Percentiles rank a stretch among this genome's conserved stretches.
phyloP scores from a whole-genome alignment of 176 grass and related monocot species.

The Puccinellia tenuiflora region DNA sequence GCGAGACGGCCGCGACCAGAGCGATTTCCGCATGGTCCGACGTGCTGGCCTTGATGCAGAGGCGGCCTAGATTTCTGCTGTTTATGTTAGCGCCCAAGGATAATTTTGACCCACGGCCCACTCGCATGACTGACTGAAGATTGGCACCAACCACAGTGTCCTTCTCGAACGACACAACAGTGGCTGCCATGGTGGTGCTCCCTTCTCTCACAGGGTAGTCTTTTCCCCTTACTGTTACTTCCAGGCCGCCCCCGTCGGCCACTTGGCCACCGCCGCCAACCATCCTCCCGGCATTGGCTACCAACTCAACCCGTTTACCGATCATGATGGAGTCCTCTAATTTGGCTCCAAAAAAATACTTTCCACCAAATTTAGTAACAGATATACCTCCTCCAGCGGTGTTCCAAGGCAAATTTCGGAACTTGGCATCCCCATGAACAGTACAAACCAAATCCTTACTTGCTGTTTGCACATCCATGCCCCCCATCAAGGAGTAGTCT shows the following conservation, averaged over 20 bases:
- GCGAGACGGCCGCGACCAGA: constrained; percentile 50
- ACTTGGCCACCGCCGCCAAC: constrained; percentile 62
- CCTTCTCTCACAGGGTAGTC: constrained; percentile 83
- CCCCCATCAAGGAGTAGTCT: constrained; percentile 28
- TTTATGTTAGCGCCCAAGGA: constrained; percentile 68
- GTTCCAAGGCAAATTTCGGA: constrained; percentile 61
- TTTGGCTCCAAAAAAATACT: constrained; percentile 67
- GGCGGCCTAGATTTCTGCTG: constrained; percentile 62
- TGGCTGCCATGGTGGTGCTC: constrained; percentile 35
- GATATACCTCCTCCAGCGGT: constrained; percentile 59
- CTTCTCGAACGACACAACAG: constrained; percentile 53
- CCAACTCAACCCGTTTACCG: constrained; percentile 35
- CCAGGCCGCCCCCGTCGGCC: constrained; percentile 60
- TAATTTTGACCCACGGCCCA: constrained; percentile 54
- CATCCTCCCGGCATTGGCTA: constrained; percentile 55
- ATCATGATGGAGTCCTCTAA: constrained; percentile 59
- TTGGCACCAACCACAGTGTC: constrained; percentile 55
- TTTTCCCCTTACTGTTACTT: constrained; percentile 61
- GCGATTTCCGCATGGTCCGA: constrained; percentile 69
- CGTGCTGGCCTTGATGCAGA: constrained; percentile 58
- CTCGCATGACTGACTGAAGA: constrained; percentile 70
- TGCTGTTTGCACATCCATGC: constrained; percentile 70
- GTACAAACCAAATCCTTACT: constrained; percentile 66
- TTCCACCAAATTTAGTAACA: constrained; percentile 68
- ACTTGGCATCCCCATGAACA: constrained; percentile 53